These are phyloP conservation scores for Litsea cubeba DNA, from an alignment of 164 flowering plant species.

Conservation along the genomic window DNA sequence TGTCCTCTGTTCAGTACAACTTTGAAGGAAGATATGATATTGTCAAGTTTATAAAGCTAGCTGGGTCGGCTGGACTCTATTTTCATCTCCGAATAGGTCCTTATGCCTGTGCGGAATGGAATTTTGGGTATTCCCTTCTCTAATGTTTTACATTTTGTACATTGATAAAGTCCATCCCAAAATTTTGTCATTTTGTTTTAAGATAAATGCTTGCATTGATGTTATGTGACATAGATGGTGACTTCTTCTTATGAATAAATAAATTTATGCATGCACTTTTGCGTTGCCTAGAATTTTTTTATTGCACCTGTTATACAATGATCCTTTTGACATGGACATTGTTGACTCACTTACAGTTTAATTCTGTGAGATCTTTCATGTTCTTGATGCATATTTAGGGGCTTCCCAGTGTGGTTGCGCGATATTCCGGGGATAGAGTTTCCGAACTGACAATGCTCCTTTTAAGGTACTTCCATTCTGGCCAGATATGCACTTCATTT, in stretches of 20 bases:
- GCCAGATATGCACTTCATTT: neutral
- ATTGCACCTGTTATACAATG: neutral
- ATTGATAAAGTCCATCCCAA: neutral
- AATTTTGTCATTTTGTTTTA: neutral
- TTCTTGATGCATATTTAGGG: conserved; percentile 43
- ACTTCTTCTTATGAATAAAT: neutral
- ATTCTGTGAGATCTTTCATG: conserved; percentile 4
- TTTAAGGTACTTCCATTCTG: conserved; percentile 57
- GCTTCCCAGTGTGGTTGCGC: conserved; percentile 97
- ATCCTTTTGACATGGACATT: neutral
- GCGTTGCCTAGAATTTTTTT: neutral
- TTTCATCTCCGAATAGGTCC: conserved; percentile 92
- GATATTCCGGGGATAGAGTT: conserved; percentile 88
- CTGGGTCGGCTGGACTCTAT: conserved; percentile 74
- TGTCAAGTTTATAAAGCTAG: conserved; percentile 79
- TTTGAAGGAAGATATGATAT: conserved; percentile 82
- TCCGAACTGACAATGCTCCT: conserved; percentile 82
- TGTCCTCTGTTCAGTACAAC: conserved; percentile 44
- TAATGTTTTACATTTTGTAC: neutral
- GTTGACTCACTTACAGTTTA: neutral
- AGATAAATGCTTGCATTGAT: neutral
- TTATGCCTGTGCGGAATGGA: conserved; percentile 99
- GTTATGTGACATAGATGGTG: neutral
- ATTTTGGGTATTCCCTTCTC: conserved; percentile 56
- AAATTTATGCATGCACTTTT: neutral